Conservation (phyloP, 768 basidiomycete species). For the Leccinum fibrillosum region DNA sequence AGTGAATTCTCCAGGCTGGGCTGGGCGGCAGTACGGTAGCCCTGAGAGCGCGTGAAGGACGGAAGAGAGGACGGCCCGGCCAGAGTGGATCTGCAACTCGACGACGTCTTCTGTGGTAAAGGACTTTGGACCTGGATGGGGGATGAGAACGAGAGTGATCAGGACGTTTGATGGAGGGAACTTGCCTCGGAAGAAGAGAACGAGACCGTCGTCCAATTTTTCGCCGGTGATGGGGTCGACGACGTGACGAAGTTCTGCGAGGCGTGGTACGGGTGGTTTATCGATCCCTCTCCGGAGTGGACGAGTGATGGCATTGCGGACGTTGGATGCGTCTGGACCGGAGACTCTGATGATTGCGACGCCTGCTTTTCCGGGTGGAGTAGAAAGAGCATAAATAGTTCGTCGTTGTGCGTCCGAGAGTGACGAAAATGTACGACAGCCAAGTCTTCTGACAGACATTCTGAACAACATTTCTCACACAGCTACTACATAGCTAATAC, state of each 20-base stretch:
- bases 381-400: conserved; percentile 88
- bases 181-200: conserved; percentile 78
- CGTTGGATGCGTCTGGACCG: conserved; percentile 64
- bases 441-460: neutral
- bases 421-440: conserved; percentile 13
- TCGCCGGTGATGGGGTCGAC: conserved; percentile 60
- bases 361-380: conserved; percentile 82
- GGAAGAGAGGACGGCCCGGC: conserved; percentile 72
- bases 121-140: conserved; percentile 60
- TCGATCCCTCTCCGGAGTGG: conserved; percentile 13
- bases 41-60: conserved; percentile 61
- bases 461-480: neutral
- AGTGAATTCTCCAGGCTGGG: conserved; percentile 88
- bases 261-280: conserved; percentile 53
- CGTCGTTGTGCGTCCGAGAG: conserved; percentile 52
- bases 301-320: conserved; percentile 61
- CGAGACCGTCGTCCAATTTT: conserved; percentile 74
- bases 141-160: neutral
- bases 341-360: conserved; percentile 82
- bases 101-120: conserved; percentile 82
- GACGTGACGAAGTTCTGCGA: conserved; percentile 66
- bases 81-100: conserved; percentile 87
- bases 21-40: conserved; percentile 67
- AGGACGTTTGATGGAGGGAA: neutral
- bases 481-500: neutral